A percentile compares a stretch with the other conserved stretches of the same genome.
These are phyloP conservation scores for Calonectria multiphialidica DNA, from an alignment of 2,329 filamentous ascomycete genomes.

Conservation along the genomic window DNA sequence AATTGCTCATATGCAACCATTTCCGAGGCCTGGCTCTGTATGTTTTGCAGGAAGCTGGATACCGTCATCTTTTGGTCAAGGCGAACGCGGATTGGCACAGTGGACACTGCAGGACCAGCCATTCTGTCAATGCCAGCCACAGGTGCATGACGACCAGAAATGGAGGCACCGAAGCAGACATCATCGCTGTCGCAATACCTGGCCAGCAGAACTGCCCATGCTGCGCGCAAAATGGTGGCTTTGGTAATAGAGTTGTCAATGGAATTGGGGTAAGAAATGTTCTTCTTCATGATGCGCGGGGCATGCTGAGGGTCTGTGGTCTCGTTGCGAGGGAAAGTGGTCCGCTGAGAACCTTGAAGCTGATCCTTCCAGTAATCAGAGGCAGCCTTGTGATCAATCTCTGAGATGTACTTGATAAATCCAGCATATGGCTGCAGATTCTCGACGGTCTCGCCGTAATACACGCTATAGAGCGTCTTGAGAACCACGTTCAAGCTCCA, in stretches of 20 bases:
- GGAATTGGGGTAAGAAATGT: conserved; percentile 54
- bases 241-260: conserved; percentile 54
- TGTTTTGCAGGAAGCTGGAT: conserved; percentile 54
- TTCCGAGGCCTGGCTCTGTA: conserved; percentile 27
- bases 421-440: background rate
- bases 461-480: background rate
- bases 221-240: conserved; percentile 48
- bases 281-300: background rate
- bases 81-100: conserved; percentile 38
- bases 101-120: conserved; percentile 49
- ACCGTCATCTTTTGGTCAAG: conserved; percentile 45
- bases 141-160: conserved; percentile 51
- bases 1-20: conserved; percentile 34
- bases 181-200: conserved; percentile 51
- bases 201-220: conserved; percentile 63
- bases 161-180: conserved; percentile 56
- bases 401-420: background rate
- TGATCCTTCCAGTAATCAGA: background rate
- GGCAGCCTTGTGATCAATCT: background rate
- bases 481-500: conserved; percentile 9
- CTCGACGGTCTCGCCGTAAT: background rate
- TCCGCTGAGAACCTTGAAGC: background rate
- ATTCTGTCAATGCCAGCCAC: conserved; percentile 37
- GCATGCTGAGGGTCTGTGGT: background rate
- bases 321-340: background rate